Conservation (phyloP, 2,329 filamentous ascomycete genomes). For the Exophiala lecanii-corni region DNA sequence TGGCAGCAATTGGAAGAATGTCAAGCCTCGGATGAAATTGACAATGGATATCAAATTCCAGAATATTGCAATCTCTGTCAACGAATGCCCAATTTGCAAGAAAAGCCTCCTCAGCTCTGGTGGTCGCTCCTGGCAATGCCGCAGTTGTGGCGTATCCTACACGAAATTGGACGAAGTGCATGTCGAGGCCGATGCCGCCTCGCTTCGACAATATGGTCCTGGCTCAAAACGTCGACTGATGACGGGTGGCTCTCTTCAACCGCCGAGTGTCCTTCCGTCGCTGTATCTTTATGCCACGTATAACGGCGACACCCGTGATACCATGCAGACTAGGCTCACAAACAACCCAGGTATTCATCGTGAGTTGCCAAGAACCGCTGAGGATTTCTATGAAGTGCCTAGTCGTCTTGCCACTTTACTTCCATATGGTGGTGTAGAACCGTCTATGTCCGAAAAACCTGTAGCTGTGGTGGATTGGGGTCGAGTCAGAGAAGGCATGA, state of each 20-base stretch:
- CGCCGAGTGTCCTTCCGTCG: neutral
- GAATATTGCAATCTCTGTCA: neutral
- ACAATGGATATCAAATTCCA: neutral
- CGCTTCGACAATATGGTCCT: neutral
- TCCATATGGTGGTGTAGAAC: neutral
- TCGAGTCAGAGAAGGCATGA: neutral
- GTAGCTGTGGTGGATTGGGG: neutral
- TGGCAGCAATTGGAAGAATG: neutral
- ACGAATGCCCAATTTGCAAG: neutral
- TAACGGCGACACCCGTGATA: neutral
- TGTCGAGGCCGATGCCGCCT: neutral
- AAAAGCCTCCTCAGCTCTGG: neutral
- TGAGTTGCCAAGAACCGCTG: neutral
- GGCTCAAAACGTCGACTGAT: neutral
- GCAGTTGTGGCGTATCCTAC: neutral
- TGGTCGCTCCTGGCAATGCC: neutral
- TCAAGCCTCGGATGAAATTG: neutral
- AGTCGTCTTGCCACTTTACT: too few relatives aligned
- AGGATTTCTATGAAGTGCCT: neutral
- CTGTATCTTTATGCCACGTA: neutral
- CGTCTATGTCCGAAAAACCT: neutral
- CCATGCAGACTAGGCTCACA: neutral
- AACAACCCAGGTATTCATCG: neutral
- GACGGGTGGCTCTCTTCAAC: neutral
- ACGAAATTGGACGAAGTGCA: neutral